Evolutionary conservation across 2,329 filamentous ascomycete genomes (phyloP).

Genomic region (Microcera coccophila): DNA sequence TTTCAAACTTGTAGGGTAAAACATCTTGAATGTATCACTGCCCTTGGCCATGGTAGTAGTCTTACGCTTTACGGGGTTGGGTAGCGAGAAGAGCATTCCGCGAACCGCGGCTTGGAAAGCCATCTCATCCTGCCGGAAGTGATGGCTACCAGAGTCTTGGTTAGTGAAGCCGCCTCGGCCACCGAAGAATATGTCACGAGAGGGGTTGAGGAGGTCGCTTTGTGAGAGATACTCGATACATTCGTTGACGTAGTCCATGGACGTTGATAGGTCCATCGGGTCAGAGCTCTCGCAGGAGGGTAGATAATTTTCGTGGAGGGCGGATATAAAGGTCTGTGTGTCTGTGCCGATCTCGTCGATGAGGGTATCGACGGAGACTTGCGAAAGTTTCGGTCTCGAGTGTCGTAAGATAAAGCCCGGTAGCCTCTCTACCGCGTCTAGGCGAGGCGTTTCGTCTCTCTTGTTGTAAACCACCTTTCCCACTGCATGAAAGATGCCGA

Average conservation of each 20-base stretch:
- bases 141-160: conserved; percentile 62
- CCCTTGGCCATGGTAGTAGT: conserved; percentile 40
- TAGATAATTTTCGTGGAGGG: conserved; percentile 89
- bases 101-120: conserved; percentile 87
- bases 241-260: conserved; percentile 75
- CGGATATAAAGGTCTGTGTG: conserved; percentile 81
- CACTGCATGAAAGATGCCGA: conserved; percentile 94
- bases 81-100: conserved; percentile 79
- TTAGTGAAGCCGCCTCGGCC: conserved; percentile 52
- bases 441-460: conserved; percentile 50
- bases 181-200: conserved; percentile 65
- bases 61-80: conserved; percentile 77
- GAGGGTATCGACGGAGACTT: conserved; percentile 69
- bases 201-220: conserved; percentile 77
- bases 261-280: conserved; percentile 50
- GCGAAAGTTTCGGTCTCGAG: conserved; percentile 58
- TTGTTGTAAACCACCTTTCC: conserved; percentile 98
- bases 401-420: conserved; percentile 56
- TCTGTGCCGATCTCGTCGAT: conserved; percentile 93
- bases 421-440: conserved; percentile 48
- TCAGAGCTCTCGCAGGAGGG: conserved; percentile 68
- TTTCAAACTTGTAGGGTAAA: conserved; percentile 80
- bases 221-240: conserved; percentile 86
- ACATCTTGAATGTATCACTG: conserved; percentile 78
- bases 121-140: conserved; percentile 87